These are phyloP conservation scores for Grifola frondosa DNA, from an alignment of 1,284 basidiomycete genomes.

Conservation along the genomic window DNA sequence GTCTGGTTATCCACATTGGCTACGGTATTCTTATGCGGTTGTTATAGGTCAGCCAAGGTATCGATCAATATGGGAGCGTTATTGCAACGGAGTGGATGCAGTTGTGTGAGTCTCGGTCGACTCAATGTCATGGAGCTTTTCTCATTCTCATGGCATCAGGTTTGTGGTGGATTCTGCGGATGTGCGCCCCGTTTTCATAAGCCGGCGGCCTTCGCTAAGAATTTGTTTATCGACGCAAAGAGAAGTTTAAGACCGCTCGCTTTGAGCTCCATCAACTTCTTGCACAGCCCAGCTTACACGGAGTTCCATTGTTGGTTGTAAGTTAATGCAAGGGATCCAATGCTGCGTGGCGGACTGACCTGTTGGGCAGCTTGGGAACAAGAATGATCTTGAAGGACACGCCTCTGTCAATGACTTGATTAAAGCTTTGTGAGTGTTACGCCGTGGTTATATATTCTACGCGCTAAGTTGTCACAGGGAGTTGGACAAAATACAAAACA, in stretches of 20 bases:
- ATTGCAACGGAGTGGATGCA: constrained; percentile 92
- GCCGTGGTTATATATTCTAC: constrained; percentile 5
- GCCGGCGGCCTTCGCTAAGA: not conserved
- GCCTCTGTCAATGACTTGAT: constrained; percentile 84
- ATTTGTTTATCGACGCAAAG: constrained; percentile 44
- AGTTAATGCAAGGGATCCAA: constrained; percentile 29
- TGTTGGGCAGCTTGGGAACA: constrained; percentile 77
- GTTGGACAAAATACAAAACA: constrained; percentile 79
- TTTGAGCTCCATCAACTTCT: constrained; percentile 91
- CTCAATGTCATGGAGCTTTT: not conserved
- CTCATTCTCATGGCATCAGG: constrained; percentile 41
- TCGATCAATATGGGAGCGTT: constrained; percentile 92
- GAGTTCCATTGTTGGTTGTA: constrained; percentile 88
- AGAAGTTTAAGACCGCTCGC: constrained; percentile 83
- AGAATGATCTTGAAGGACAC: constrained; percentile 86
- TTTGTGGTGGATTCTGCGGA: constrained; percentile 91
- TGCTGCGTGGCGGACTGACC: constrained; percentile 2
- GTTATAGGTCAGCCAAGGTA: constrained; percentile 86
- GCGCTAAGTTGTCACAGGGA: constrained; percentile 44
- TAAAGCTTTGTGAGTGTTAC: constrained; percentile 62
- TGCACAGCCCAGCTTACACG: constrained; percentile 66
- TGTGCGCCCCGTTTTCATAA: constrained; percentile 43
- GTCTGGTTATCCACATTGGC: constrained; percentile 14
- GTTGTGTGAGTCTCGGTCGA: constrained; percentile 70
- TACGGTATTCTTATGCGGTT: constrained; percentile 2